Evolutionary conservation across 2,329 filamentous ascomycete species (phyloP), one percentile per base, ranked within the genome.

Genomic region (Ophiocordyceps camponoti-rufipedis): DNA sequence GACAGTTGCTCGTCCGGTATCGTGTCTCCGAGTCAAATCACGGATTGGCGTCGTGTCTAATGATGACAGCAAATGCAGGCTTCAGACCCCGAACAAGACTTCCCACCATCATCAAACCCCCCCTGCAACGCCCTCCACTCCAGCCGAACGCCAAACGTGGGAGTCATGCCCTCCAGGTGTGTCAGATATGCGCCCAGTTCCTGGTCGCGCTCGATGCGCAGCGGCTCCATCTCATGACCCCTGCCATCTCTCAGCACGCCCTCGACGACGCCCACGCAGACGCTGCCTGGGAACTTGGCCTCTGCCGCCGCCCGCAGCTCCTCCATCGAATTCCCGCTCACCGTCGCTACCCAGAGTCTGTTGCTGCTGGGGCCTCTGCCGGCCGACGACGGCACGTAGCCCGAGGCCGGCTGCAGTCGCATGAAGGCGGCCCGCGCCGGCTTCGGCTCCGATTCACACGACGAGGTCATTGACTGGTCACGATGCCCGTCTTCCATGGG

Each of bases 181-280:
- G 71, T 68, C 51, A 91, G 60, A 60, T 88, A 89, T 0, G 79
- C 80, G 48, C 72, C 71, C 49, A 91, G 58, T 62, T 89, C 82
- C 49, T 77, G 74, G 53, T 88, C 80, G 39, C 78, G 71, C 46
- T 80, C 78, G 52, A 89, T 80, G 46, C 70, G 63, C 54, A 84
- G 72, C 14, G 66, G 66, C 41, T 10, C 12, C 29, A 82, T 66
- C 55, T 85, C 80, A 44, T 69, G 69, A 5, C 74, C 77, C 50
- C 69, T 69, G 13, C 63, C 68, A 53, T 75, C 69, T 54, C 72
- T 75, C 44, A 85, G 67, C 28, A 85, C 61, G 2, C 82, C 83
- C 53, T 85, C 76, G 14, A 87, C 69, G 28, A 31, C 29, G 29
- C 70, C 71, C 32, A 71, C 62, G 44, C 81, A 74, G 13, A 71